Evolutionary conservation across 140 eudicot genomes (phyloP).

Genomic region (Anethum foeniculum): DNA sequence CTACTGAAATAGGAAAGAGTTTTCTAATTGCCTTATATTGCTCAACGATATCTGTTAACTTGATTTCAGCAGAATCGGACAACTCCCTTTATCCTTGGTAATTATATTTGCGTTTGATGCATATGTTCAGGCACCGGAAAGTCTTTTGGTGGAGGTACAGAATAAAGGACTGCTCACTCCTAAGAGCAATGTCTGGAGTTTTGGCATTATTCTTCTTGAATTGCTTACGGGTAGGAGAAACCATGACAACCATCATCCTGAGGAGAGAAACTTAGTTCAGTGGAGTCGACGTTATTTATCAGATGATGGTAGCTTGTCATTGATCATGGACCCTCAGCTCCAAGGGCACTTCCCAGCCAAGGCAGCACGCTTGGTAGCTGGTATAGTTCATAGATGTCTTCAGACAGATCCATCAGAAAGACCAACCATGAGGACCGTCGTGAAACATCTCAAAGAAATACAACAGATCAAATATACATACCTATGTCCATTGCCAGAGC

Average conservation of each 20-base stretch:
- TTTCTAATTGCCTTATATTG: background rate
- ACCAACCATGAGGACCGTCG: conserved; percentile 87
- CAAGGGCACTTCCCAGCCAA: conserved; percentile 71
- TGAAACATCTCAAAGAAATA: conserved; percentile 55
- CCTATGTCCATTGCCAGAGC: conserved; percentile 84
- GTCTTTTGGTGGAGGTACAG: conserved; percentile 72
- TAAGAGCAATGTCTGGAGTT: conserved; percentile 92
- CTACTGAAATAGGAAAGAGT: background rate
- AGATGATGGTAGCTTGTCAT: conserved; percentile 70
- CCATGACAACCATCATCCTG: conserved; percentile 38
- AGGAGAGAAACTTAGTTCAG: conserved; percentile 78
- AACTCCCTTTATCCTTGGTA: background rate
- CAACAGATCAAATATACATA: conserved; percentile 71
- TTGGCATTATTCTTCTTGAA: conserved; percentile 83
- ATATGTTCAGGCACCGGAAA: conserved; percentile 55
- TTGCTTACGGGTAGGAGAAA: conserved; percentile 85
- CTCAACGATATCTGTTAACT: background rate
- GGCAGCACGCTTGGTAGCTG: conserved; percentile 80
- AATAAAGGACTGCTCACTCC: conserved; percentile 91
- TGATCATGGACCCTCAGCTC: conserved; percentile 88
- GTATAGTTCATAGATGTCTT: conserved; percentile 85
- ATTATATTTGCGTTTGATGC: background rate
- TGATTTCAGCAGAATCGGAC: background rate
- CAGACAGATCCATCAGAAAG: conserved; percentile 81
- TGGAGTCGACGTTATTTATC: conserved; percentile 84